These are phyloP conservation scores for Hymenochaete sp. DNA, from an alignment of 1,284 basidiomycete species.

Conservation along the genomic window DNA sequence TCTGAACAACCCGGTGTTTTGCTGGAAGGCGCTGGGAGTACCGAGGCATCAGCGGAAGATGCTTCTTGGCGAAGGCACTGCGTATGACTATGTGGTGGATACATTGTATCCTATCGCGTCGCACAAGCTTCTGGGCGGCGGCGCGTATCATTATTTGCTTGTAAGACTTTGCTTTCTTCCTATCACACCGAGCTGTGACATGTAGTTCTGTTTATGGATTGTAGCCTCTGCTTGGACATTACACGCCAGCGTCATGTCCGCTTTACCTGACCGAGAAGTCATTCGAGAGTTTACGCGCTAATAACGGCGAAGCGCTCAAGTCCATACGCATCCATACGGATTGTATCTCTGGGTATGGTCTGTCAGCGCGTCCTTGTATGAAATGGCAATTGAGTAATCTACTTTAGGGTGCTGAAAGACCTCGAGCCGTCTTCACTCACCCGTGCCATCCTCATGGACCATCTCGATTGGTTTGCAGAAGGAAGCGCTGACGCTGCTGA, in stretches of 20 bases:
- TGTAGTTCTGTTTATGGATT: not conserved
- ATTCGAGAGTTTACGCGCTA: constrained; percentile 49
- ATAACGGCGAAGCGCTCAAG: constrained; percentile 43
- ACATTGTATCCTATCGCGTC: constrained; percentile 59
- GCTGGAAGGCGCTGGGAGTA: constrained; percentile 80
- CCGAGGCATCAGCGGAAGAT: constrained; percentile 69
- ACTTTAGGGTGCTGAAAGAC: constrained; percentile 45
- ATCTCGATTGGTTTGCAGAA: constrained; percentile 68
- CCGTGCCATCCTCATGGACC: constrained; percentile 73
- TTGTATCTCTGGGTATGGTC: constrained; percentile 67
- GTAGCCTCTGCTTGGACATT: constrained; percentile 53
- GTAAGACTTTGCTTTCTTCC: constrained; percentile 30
- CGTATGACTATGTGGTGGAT: constrained; percentile 51
- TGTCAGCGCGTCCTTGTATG: no score
- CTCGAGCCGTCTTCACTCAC: constrained; percentile 49
- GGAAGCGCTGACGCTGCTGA: constrained; percentile 51
- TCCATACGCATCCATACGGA: constrained; percentile 74
- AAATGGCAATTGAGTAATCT: not conserved
- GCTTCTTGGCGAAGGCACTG: constrained; percentile 55
- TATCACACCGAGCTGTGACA: not conserved
- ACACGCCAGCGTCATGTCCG: constrained; percentile 64
- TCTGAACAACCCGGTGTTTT: constrained; percentile 58
- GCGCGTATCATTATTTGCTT: constrained; percentile 64
- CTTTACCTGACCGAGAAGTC: constrained; percentile 63
- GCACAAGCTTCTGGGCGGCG: constrained; percentile 43